These are phyloP conservation scores for Wickerhamomyces chambardii DNA, from an alignment of 805 yeast species.

Conservation along the genomic window DNA sequence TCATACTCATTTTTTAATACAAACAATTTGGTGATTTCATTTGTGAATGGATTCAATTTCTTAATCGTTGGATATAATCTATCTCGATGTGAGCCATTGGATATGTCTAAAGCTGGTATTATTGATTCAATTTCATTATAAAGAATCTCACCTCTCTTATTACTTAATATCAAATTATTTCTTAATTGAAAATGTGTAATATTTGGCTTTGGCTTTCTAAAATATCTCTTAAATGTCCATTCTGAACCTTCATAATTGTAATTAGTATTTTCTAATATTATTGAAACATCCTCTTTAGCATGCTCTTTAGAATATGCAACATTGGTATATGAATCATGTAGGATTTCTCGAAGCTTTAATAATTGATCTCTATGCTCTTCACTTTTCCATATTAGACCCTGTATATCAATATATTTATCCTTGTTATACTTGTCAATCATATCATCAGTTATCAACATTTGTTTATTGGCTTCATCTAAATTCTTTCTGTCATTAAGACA, in stretches of 20 bases:
- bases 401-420: slow-evolving; percentile 14
- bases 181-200: slow-evolving; percentile 51
- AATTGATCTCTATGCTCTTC: slow-evolving; percentile 11
- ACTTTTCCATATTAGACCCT: slow-evolving; percentile 21
- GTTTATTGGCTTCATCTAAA: background rate
- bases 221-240: slow-evolving; percentile 24
- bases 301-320: slow-evolving; percentile 13
- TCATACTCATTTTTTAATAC: slow-evolving; percentile 24
- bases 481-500: background rate
- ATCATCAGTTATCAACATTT: too few relatives aligned
- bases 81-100: background rate
- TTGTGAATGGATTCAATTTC: slow-evolving; percentile 16
- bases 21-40: slow-evolving; percentile 18
- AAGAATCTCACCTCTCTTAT: slow-evolving; percentile 2
- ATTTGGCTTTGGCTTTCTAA: slow-evolving; percentile 33
- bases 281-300: slow-evolving; percentile 9
- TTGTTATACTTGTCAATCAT: too few relatives aligned
- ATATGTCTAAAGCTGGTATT: too few relatives aligned
- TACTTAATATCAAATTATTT: slow-evolving; percentile 25
- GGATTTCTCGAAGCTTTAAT: slow-evolving; percentile 11
- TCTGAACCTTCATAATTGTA: background rate
- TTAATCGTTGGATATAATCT: slow-evolving; percentile 9
- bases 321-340: slow-evolving; percentile 17
- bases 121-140: slow-evolving; percentile 2
- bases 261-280: slow-evolving; percentile 1